A percentile compares a stretch with the other conserved stretches of the same genome.
Evolutionary conservation across 257 asterid species (phyloP).

Genomic region (Nemophila menziesii): DNA sequence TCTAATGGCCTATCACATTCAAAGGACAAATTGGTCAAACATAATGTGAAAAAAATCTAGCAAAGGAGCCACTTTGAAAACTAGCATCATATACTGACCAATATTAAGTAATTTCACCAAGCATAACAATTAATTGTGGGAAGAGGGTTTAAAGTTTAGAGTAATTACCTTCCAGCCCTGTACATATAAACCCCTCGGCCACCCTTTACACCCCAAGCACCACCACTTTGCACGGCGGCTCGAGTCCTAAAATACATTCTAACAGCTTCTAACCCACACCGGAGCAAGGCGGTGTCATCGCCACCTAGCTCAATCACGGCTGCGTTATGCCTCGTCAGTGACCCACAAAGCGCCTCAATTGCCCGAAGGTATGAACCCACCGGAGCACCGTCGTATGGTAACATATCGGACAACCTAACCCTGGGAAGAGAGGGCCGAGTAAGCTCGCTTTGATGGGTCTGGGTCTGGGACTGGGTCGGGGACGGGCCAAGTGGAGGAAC

Average conservation of each 20-base stretch:
- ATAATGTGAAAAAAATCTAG: neutral
- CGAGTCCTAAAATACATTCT: slow-evolving; percentile 57
- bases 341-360: slow-evolving; percentile 63
- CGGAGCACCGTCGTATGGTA: slow-evolving; percentile 83
- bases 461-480: slow-evolving; percentile 12
- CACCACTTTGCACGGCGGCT: slow-evolving; percentile 13
- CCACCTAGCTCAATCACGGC: slow-evolving; percentile 65
- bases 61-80: neutral
- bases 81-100: neutral
- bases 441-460: slow-evolving; percentile 8
- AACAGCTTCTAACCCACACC: slow-evolving; percentile 71
- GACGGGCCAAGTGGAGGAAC: slow-evolving; percentile 6
- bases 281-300: slow-evolving; percentile 60
- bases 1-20: slow-evolving; percentile 47
- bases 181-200: slow-evolving; percentile 60
- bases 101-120: neutral
- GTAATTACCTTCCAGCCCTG: slow-evolving; percentile 70
- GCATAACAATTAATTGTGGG: neutral
- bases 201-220: slow-evolving; percentile 22
- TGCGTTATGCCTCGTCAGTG: slow-evolving; percentile 83
- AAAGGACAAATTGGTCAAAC: slow-evolving; percentile 12
- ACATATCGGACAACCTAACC: slow-evolving; percentile 60
- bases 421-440: slow-evolving; percentile 18
- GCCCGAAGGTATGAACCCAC: slow-evolving; percentile 43
- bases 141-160: neutral